These are phyloP conservation scores for Trichophyton verrucosum DNA, from an alignment of 2,329 filamentous ascomycete species.

Conservation along the genomic window DNA sequence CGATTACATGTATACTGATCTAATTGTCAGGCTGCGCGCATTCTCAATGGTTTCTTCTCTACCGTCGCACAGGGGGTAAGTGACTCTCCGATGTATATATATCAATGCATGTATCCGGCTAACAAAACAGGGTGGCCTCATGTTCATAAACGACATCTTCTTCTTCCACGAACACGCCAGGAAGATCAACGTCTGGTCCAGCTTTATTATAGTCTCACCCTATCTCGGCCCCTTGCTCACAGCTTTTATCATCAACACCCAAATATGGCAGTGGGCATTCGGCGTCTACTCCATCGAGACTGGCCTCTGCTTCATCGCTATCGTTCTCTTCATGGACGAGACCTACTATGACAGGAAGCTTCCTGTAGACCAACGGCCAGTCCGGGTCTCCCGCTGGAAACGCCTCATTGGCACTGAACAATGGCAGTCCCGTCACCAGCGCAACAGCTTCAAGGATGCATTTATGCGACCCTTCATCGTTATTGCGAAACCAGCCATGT, in stretches of 20 bases:
- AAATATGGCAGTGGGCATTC: conserved; percentile 27
- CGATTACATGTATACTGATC: not conserved
- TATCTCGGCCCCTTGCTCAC: conserved; percentile 24
- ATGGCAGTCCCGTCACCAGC: conserved; percentile 17
- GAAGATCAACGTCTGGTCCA: conserved; percentile 31
- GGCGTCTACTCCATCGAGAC: conserved; percentile 26
- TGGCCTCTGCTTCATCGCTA: conserved; percentile 22
- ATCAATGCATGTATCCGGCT: not conserved
- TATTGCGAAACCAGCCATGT: conserved; percentile 28
- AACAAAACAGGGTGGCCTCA: conserved; percentile 25
- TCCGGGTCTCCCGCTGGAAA: conserved; percentile 19
- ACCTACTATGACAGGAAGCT: conserved; percentile 29
- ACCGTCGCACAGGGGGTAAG: conserved; percentile 30
- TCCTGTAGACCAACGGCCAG: conserved; percentile 20
- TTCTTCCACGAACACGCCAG: conserved; percentile 31
- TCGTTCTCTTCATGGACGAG: conserved; percentile 27
- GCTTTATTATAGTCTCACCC: conserved; percentile 25
- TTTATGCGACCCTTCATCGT: conserved; percentile 27
- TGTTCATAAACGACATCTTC: conserved; percentile 35
- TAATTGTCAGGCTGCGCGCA: conserved; percentile 23
- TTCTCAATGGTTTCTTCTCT: conserved; percentile 36
- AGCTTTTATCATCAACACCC: conserved; percentile 28
- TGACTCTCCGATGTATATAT: not conserved
- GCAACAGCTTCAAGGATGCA: conserved; percentile 25
- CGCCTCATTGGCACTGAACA: conserved; percentile 28